Evolutionary conservation across 192 early-diverging fungal species (phyloP).

Genomic region (Coemansia sp.): DNA sequence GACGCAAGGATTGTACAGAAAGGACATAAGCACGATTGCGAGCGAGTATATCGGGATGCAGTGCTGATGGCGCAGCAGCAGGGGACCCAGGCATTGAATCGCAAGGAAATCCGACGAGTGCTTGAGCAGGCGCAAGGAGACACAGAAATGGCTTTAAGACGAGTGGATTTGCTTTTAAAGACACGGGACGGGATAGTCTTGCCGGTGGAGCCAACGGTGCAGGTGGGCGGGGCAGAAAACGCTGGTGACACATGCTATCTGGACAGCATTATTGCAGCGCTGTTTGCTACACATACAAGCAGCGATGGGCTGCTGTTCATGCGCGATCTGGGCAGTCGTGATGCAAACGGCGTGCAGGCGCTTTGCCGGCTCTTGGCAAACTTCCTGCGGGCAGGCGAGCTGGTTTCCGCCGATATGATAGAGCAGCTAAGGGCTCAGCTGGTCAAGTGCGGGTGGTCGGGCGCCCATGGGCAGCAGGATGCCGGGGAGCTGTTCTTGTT

Average conservation of each 20-base stretch:
- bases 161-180: conserved; percentile 20
- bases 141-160: conserved; percentile 14
- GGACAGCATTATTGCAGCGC: conserved; percentile 62
- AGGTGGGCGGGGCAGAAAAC: conserved; percentile 58
- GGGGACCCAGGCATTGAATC: conserved; percentile 17
- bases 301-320: conserved; percentile 61
- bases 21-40: conserved; percentile 18
- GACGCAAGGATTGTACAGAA: conserved; percentile 18
- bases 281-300: conserved; percentile 60
- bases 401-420: conserved; percentile 54
- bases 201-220: conserved; percentile 10
- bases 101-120: conserved; percentile 16
- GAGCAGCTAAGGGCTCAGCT: conserved; percentile 56
- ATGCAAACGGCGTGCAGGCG: conserved; percentile 50
- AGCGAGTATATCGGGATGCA: conserved; percentile 12
- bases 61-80: conserved; percentile 21
- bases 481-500: conserved; percentile 69
- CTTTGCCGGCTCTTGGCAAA: conserved; percentile 60
- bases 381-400: conserved; percentile 58
- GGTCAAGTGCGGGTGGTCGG: conserved; percentile 54
- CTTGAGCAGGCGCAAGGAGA: conserved; percentile 23
- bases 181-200: conserved; percentile 35
- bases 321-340: conserved; percentile 45
- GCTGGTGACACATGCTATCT: conserved; percentile 68
- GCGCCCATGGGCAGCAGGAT: conserved; percentile 59